These are phyloP conservation scores for Blastocrithidia nonstop DNA, from an alignment of 208 protist species.

Conservation along the genomic window DNA sequence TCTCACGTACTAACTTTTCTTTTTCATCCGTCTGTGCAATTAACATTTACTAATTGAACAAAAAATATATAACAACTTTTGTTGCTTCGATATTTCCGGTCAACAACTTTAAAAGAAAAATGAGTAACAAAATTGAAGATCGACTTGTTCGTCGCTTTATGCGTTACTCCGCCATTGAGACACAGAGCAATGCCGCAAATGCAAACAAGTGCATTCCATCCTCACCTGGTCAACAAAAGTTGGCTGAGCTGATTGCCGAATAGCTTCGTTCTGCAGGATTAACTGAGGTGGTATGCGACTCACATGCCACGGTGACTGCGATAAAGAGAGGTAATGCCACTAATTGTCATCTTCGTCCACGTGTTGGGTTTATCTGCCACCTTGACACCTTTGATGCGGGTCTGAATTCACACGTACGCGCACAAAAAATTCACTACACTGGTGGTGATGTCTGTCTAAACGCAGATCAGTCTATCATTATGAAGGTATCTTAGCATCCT, in stretches of 20 bases:
- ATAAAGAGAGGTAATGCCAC: conserved; percentile 40
- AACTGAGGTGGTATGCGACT: conserved; percentile 39
- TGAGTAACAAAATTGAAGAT: conserved; percentile 22
- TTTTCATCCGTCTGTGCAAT: no score
- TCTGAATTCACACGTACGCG: conserved; percentile 46
- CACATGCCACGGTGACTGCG: conserved; percentile 62
- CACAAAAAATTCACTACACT: conserved; percentile 47
- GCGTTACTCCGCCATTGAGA: conserved; percentile 63
- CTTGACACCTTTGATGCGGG: conserved; percentile 74
- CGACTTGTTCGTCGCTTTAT: conserved; percentile 55
- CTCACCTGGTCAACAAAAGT: conserved; percentile 61
- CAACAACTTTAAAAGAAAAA: no score
- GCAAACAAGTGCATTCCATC: conserved; percentile 45
- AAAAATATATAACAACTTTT: no score
- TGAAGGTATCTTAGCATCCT: conserved; percentile 43
- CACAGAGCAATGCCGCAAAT: conserved; percentile 46
- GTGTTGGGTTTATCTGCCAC: conserved; percentile 74
- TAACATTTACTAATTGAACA: no score
- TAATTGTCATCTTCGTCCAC: conserved; percentile 37
- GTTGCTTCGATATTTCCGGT: no score
- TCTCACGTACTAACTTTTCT: no score
- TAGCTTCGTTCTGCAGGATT: conserved; percentile 36
- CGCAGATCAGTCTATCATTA: conserved; percentile 45
- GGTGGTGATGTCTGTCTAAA: conserved; percentile 69
- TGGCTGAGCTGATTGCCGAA: conserved; percentile 54